These are phyloP conservation scores for Podospora fimiseda DNA, from an alignment of 495 filamentous ascomycete species.

Conservation along the genomic window DNA sequence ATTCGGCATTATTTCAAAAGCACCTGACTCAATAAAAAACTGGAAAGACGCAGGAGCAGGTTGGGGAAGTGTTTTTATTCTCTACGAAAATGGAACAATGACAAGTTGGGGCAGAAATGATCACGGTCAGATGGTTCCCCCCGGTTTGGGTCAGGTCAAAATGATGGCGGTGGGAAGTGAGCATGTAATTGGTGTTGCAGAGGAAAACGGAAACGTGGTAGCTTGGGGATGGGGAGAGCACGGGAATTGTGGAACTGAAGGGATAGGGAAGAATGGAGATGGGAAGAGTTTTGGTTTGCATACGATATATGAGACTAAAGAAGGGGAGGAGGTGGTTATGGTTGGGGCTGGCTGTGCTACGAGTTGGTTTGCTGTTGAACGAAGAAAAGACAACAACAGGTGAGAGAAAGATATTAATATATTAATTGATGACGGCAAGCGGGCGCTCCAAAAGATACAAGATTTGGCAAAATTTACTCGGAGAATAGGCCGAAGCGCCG, in stretches of 20 bases:
- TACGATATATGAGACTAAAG: conserved; percentile 44
- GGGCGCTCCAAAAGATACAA: conserved; percentile 22
- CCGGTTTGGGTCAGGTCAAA: conserved; percentile 41
- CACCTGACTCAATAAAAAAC: conserved; percentile 24
- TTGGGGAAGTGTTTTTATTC: conserved; percentile 75
- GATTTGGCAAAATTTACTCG: conserved; percentile 36
- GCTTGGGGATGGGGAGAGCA: conserved; percentile 97
- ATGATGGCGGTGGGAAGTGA: conserved; percentile 78
- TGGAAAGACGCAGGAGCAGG: conserved; percentile 64
- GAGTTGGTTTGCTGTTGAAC: conserved; percentile 61
- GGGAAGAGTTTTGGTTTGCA: conserved; percentile 41
- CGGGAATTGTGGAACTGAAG: conserved; percentile 83
- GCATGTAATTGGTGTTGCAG: conserved; percentile 65
- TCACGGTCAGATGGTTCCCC: conserved; percentile 70
- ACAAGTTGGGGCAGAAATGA: conserved; percentile 73
- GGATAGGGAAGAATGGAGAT: conserved; percentile 56
- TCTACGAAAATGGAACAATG: conserved; percentile 50
- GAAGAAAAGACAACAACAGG: conserved; percentile 11
- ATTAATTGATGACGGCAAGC: background rate
- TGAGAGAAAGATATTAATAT: background rate
- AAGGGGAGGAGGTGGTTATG: conserved; percentile 39
- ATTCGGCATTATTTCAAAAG: conserved; percentile 49
- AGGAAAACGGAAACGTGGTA: conserved; percentile 50
- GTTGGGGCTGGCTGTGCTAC: conserved; percentile 86
- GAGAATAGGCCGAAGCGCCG: conserved; percentile 48